Percentiles rank a stretch among this genome's conserved stretches.
Evolutionary conservation across 805 yeast genomes (phyloP).

Genomic region (Candida bentonensis): DNA sequence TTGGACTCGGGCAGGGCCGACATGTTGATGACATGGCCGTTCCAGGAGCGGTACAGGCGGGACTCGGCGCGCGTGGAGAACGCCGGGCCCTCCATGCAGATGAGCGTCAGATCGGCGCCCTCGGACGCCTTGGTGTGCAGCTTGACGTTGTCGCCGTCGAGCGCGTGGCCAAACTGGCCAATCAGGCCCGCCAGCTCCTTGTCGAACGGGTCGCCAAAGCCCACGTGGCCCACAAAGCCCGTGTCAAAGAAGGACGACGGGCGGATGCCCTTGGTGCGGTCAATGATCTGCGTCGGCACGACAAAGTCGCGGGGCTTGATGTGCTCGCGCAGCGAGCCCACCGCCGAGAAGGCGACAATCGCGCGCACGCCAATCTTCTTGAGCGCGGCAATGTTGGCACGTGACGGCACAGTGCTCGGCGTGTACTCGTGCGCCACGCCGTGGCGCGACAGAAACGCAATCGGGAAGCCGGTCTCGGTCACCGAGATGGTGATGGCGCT

Average conservation of each 20-base stretch:
- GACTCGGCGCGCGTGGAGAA: constrained; percentile 96
- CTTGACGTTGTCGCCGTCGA: constrained; percentile 40
- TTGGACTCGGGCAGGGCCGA: constrained; percentile 94
- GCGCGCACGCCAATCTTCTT: constrained; percentile 78
- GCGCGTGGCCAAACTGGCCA: constrained; percentile 30
- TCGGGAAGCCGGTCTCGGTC: constrained; percentile 61
- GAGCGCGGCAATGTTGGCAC: constrained; percentile 93
- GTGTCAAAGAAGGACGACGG: constrained; percentile 77
- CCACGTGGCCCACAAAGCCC: constrained; percentile 95
- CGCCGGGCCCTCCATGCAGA: constrained; percentile 99
- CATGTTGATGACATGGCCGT: constrained; percentile 95
- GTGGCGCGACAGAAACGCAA: constrained; percentile 92
- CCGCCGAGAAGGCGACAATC: constrained; percentile 87
- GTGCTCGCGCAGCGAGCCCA: constrained; percentile 82
- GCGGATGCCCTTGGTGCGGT: constrained; percentile 91
- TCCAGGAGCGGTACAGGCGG: constrained; percentile 69
- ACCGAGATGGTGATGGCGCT: constrained; percentile 85
- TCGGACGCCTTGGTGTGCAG: constrained; percentile 58
- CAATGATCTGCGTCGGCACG: constrained; percentile 91
- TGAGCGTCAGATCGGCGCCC: constrained; percentile 62
- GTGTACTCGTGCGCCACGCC: constrained; percentile 80
- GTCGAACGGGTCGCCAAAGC: constrained; percentile 95
- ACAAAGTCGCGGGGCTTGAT: constrained; percentile 93
- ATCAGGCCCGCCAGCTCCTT: constrained; percentile 52
- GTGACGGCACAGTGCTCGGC: constrained; percentile 84